Evolutionary conservation across 257 asterid genomes (phyloP), one percentile per base, ranked within the genome.

Genomic region (Lycium barbarum): DNA sequence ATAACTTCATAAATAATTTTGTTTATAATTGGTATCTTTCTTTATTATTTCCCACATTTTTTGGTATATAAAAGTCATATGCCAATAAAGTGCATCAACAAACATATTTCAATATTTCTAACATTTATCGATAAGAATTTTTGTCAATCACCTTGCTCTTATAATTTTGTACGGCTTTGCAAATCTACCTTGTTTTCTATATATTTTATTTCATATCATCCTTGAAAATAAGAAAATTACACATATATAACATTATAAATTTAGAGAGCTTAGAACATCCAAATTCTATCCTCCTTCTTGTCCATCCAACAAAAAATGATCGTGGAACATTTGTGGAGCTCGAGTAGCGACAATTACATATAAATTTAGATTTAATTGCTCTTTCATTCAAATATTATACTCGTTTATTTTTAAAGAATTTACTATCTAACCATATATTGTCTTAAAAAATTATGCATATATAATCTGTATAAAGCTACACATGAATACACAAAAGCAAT

Each of bases 401-500:
- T 26, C 0, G 33, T 26, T 26, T 26, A 26, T 26, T 26, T 26
- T 26, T 26, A 26, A 26, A 26, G 33, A 26, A 26, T 26, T 26
- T 26, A 26, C 33, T 26, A 26, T 26, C 33, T 26, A 26, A 26
- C 33, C 33, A 26, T 26, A 26, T 26, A 26, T 26, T 26, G 33
- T 26, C 33, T 26, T 26, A 26, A 26, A 26, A 26, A 26, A 26
- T 26, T 26, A 26, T 26, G 33, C 33, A 26, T 26, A 26, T 26
- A 26, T 26, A 26, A 26, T 26, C 1, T 26, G 33, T 26, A 26
- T 26, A 90, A 89, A 95, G 98, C 99, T 95, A 71, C 74, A 86
- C 15, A 83, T 57, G 62, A 57, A 57, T 57, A 57, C 15, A 8
- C 62, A 57, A 57, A 57, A 57, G 58, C 17, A 53, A 53, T 53